Evolutionary conservation across 2,329 filamentous ascomycete species (phyloP).

Genomic region (Colletotrichum gloeosporioides): DNA sequence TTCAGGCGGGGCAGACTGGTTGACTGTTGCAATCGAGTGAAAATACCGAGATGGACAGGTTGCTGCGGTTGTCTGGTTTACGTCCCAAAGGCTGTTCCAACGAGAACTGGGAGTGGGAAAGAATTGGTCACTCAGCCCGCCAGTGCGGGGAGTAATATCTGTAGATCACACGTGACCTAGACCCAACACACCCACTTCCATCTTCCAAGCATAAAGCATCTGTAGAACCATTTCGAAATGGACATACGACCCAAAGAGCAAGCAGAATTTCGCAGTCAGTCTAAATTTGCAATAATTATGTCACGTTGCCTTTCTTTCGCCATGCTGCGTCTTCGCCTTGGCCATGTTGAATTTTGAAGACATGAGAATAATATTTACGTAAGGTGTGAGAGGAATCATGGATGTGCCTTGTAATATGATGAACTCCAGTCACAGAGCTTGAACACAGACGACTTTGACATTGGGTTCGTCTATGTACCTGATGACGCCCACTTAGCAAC

Average conservation of each 20-base stretch:
- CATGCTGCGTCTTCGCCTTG: not conserved
- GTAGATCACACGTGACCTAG: not conserved
- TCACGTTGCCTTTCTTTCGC: not conserved
- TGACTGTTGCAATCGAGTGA: not conserved
- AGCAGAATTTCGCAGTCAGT: not conserved
- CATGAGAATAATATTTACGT: not conserved
- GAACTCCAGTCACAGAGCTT: not conserved
- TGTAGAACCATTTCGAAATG: not conserved
- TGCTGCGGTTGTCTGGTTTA: not conserved
- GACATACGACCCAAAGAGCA: too few species aligned
- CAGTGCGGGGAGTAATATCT: not conserved
- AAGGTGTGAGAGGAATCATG: not conserved
- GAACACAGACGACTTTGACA: not conserved
- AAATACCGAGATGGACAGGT: fast-evolving
- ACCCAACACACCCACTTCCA: not conserved
- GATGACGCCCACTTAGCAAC: not conserved
- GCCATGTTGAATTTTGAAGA: not conserved
- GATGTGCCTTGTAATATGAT: not conserved
- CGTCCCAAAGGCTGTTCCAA: not conserved
- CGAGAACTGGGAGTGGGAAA: not conserved
- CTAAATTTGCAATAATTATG: not conserved
- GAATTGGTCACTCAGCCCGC: not conserved
- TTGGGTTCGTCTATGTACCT: not conserved
- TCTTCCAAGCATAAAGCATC: not conserved
- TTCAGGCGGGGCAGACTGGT: not conserved